phyloP scores from a whole-genome alignment of 139 green algal species.

The Auxenochlorella protothecoides region DNA sequence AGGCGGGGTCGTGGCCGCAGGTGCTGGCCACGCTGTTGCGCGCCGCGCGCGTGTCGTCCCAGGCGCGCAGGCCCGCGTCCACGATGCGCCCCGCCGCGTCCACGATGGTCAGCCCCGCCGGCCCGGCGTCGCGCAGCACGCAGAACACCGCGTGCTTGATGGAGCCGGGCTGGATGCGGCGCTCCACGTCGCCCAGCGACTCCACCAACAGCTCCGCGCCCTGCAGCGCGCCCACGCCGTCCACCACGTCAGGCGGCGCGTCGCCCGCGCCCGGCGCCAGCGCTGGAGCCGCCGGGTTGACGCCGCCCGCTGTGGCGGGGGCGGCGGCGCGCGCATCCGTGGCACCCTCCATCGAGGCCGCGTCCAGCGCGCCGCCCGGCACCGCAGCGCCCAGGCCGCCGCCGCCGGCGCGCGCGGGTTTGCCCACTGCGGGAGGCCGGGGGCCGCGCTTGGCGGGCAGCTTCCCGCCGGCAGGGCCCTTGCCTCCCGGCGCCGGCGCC shows the following conservation, averaged over 20 bases:
- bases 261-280: not conserved
- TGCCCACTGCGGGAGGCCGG: no score
- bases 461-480: no score
- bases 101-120: slow-evolving; percentile 5
- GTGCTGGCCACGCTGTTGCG: slow-evolving; percentile 25
- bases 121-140: slow-evolving; percentile 33
- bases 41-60: slow-evolving; percentile 16
- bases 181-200: slow-evolving; percentile 40
- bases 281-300: no score
- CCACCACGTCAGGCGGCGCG: slow-evolving; percentile 2
- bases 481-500: not conserved
- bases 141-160: slow-evolving; percentile 40
- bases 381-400: no score
- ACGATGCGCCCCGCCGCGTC: slow-evolving; percentile 21
- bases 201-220: slow-evolving; percentile 4
- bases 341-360: no score
- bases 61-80: slow-evolving; percentile 25
- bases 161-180: slow-evolving; percentile 31
- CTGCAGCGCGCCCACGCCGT: not conserved
- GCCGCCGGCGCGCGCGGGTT: no score
- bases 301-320: slow-evolving; percentile 1
- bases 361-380: no score
- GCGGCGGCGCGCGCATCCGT: not conserved
- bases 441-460: no score
- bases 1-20: slow-evolving; percentile 38